Conservation (phyloP, 2,329 filamentous ascomycete genomes). For the Botrytis squamosa region DNA sequence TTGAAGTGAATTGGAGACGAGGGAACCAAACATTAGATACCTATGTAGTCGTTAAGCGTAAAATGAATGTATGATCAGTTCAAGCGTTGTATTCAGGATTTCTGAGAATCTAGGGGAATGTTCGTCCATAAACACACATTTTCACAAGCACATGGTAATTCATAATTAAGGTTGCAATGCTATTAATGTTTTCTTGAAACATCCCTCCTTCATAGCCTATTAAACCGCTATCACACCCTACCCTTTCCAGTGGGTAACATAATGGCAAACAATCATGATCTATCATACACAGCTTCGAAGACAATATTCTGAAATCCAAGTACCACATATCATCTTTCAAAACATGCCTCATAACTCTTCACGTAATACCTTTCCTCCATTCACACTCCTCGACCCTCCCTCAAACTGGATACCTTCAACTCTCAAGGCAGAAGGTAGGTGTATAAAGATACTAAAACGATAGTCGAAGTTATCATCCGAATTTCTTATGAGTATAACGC, state of each 20-base stretch:
- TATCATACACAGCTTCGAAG: neutral
- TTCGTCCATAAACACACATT: neutral
- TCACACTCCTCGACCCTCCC: too few relatives aligned
- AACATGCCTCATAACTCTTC: neutral
- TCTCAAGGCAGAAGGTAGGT: neutral
- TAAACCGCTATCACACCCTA: neutral
- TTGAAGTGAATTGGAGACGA: conserved; percentile 47
- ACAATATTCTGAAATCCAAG: neutral
- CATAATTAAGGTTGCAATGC: neutral
- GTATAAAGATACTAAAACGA: neutral
- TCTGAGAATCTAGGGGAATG: neutral
- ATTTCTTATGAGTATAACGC: neutral
- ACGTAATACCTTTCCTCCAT: neutral
- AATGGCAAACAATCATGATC: neutral
- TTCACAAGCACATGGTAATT: neutral
- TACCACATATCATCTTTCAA: neutral
- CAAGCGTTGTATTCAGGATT: neutral
- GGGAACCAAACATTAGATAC: neutral
- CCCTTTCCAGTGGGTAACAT: neutral
- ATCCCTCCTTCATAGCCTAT: neutral
- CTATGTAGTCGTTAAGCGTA: neutral
- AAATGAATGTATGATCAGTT: conserved; percentile 6
- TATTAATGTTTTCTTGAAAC: neutral
- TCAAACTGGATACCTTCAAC: neutral
- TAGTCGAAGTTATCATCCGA: neutral